phyloP scores from a whole-genome alignment of 768 basidiomycete genomes.

The Tulasnella sp. region DNA sequence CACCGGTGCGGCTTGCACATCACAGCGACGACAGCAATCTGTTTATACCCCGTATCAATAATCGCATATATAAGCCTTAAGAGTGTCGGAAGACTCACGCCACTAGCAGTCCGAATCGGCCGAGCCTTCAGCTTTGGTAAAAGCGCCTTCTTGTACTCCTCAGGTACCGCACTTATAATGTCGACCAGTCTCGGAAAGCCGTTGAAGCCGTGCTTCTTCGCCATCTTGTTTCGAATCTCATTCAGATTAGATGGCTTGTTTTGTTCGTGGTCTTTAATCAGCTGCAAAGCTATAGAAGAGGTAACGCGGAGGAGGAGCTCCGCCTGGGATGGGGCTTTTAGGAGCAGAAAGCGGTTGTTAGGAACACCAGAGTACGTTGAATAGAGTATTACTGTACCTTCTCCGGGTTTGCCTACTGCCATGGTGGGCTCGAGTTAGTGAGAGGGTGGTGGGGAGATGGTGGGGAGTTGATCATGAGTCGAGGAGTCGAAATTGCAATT shows the following conservation, averaged over 20 bases:
- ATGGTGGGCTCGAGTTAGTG: background rate
- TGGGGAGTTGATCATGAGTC: background rate
- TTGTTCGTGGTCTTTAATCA: constrained; percentile 85
- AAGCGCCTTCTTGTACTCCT: constrained; percentile 92
- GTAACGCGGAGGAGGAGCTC: constrained; percentile 89
- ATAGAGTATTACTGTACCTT: background rate
- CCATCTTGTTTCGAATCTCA: constrained; percentile 80
- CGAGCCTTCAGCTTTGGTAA: constrained; percentile 89
- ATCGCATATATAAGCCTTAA: background rate
- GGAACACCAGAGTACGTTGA: background rate
- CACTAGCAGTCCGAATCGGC: constrained; percentile 95
- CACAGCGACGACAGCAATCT: constrained; percentile 99
- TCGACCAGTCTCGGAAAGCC: constrained; percentile 93
- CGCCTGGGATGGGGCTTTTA: constrained; percentile 65
- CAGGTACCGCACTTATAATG: constrained; percentile 97
- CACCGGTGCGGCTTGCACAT: constrained; percentile 99
- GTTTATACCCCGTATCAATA: background rate
- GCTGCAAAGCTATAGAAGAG: constrained; percentile 90
- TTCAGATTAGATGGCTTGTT: constrained; percentile 83
- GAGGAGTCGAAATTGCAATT: constrained; percentile 11
- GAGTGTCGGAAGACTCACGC: constrained; percentile 57
- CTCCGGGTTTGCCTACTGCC: constrained; percentile 22
- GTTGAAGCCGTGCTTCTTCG: constrained; percentile 85
- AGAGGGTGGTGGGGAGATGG: background rate
- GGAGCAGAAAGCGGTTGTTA: background rate